Evolutionary conservation across 495 filamentous ascomycete species (phyloP).

Genomic region (Corynascus novoguineensis): DNA sequence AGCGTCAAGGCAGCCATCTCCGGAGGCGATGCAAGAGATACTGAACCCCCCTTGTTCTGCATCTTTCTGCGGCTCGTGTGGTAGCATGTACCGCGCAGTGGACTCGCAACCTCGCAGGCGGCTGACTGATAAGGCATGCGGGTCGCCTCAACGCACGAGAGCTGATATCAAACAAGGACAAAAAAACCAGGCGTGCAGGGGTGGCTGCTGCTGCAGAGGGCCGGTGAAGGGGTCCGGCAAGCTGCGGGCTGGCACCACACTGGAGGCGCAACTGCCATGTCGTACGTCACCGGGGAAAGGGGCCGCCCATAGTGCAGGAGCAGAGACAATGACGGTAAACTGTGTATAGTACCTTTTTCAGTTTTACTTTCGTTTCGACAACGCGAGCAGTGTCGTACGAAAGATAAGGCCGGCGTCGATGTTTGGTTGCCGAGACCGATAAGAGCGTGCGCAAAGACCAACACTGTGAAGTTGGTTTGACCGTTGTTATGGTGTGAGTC

Average conservation of each 20-base stretch:
- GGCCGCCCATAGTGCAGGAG: constrained; percentile 2
- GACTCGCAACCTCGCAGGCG: neutral
- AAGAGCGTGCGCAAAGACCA: constrained; percentile 26
- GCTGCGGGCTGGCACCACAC: no score
- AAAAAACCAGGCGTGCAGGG: neutral
- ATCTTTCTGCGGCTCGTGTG: neutral
- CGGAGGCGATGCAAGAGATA: neutral
- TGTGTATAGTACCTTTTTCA: constrained; percentile 19
- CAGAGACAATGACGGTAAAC: neutral
- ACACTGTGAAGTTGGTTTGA: neutral
- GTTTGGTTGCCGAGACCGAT: constrained; percentile 24
- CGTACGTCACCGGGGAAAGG: constrained; percentile 10
- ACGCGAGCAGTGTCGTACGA: constrained; percentile 18
- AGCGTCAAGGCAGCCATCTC: neutral
- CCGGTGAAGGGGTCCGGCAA: constrained; percentile 3
- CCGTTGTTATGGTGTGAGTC: constrained; percentile 10
- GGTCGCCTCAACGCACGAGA: neutral
- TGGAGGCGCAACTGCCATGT: neutral
- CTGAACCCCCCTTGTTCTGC: neutral
- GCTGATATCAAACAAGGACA: neutral
- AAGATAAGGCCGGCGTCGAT: constrained; percentile 26
- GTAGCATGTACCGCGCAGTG: neutral
- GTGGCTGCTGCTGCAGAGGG: neutral
- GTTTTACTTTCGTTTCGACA: no score
- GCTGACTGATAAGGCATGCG: neutral